Base-by-base conservation (phyloP, 768 basidiomycete genomes). In the Sporobolomyces pararoseus region DNA sequence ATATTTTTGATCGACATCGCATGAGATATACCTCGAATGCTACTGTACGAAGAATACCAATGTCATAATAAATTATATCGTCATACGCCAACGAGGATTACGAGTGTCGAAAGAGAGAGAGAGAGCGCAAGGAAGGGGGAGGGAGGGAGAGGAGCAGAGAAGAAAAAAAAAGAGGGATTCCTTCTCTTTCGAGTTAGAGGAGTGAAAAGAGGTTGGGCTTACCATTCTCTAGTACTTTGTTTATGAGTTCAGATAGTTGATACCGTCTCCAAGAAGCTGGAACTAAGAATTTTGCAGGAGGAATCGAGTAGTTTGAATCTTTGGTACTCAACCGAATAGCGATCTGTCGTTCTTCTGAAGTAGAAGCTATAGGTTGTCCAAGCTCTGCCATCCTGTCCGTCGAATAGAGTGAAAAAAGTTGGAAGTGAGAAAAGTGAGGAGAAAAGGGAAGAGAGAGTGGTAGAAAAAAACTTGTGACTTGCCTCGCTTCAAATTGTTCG, bases 161-260 rank as follows among this genome's bases (percentile, higher is more conserved):
- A 29, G 29, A 23, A n/a, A 19, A 13, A 21, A 21, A 21, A 46
- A 27, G 29, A n/a, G n/a, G n/a, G n/a, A n/a, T n/a, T n/a, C n/a
- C n/a, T n/a, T n/a, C n/a, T n/a, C n/a, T n/a, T n/a, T n/a, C n/a
- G n/a, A n/a, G n/a, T n/a, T n/a, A 61, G 59, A 47, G 10, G 46
- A 47, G 46, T 14, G 32, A 49, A 21, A 27, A n/a, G 60, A 21
- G 46, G 17, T 23, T n/a, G 34, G 32, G 68, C 65, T 70, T 62
- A 46, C 69, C 77, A 52, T 74, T 66, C 46, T 76, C 78, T 12
- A 98, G 82, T 1, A 94, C 90, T 77, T 96, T 96, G 82, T 99
- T 99, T 67, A 99, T 87, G 50, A 98, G 87, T 70, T 97, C 92
- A 1, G 94, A 97, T 37, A 99, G 88, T 76, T 97, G 95, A 79